phyloP scores from a whole-genome alignment of 192 early-diverging fungal species.

The Chytriomyces confervae region DNA sequence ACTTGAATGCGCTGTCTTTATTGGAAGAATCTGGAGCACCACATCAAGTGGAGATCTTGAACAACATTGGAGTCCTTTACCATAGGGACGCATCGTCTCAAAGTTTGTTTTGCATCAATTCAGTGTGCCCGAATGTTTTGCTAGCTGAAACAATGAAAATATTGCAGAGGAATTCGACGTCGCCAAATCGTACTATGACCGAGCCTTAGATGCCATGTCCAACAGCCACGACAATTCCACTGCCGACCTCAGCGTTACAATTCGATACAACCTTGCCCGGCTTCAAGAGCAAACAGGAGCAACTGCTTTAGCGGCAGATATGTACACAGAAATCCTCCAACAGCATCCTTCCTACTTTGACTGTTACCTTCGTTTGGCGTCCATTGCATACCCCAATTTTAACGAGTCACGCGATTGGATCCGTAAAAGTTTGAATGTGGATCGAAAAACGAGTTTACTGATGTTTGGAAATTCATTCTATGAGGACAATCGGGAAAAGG shows the following conservation, averaged over 20 bases:
- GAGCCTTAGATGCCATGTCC: constrained; percentile 22
- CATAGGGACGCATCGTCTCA: constrained; percentile 61
- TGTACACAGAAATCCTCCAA: constrained; percentile 68
- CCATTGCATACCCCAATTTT: constrained; percentile 55
- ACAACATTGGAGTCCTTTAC: constrained; percentile 84
- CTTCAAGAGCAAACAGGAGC: constrained; percentile 46
- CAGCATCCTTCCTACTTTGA: constrained; percentile 79
- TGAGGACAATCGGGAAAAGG: constrained; percentile 47
- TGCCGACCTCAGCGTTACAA: constrained; percentile 48
- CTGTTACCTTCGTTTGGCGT: constrained; percentile 73
- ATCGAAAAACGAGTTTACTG: constrained; percentile 71
- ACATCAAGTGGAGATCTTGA: constrained; percentile 73
- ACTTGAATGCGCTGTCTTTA: constrained; percentile 40
- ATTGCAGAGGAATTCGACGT: constrained; percentile 38
- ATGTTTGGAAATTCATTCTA: constrained; percentile 75
- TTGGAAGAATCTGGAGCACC: constrained; percentile 28
- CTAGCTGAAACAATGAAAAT: constrained; percentile 28
- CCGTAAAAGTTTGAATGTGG: constrained; percentile 65
- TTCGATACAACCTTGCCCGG: constrained; percentile 74
- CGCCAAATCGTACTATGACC: constrained; percentile 44
- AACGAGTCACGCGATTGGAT: constrained; percentile 68
- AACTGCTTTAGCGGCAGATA: constrained; percentile 61
- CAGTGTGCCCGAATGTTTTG: background rate
- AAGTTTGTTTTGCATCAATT: constrained; percentile 25
- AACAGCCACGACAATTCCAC: background rate